Evolutionary conservation across 139 green algal genomes (phyloP).

Genomic region (Penium margaritaceum): DNA sequence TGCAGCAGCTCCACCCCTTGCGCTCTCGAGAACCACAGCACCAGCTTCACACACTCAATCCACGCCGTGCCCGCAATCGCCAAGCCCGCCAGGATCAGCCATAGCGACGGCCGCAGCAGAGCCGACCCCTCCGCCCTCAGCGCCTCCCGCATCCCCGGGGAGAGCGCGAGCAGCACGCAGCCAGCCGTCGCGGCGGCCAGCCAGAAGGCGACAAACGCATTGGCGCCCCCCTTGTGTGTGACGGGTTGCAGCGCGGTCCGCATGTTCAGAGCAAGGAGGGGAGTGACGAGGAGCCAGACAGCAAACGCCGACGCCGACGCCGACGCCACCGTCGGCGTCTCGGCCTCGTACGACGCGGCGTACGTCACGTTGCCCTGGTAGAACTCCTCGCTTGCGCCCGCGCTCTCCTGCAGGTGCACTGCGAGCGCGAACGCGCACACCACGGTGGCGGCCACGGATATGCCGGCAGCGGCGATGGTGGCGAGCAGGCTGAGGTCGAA

Average conservation of each 20-base stretch:
- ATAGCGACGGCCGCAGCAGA: not conserved
- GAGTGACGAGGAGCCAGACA: not conserved
- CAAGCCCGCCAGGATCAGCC: not conserved
- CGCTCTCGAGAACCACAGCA: not conserved
- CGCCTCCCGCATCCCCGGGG: not conserved
- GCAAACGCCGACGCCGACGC: too few relatives aligned
- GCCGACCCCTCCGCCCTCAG: not conserved
- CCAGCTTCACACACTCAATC: not conserved
- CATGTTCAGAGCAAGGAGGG: conserved; percentile 3
- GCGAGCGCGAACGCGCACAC: not conserved
- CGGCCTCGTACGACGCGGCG: too few relatives aligned
- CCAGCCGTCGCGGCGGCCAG: not conserved
- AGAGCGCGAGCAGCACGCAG: not conserved
- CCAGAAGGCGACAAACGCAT: not conserved
- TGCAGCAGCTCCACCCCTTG: not conserved
- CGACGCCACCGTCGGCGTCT: not conserved
- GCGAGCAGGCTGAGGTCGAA: not conserved
- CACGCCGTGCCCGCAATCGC: not conserved
- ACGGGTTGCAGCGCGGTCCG: not conserved
- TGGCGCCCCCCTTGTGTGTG: not conserved
- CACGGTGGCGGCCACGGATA: not conserved
- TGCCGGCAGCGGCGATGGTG: not conserved
- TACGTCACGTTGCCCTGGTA: not conserved
- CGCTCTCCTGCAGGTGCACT: too few relatives aligned
- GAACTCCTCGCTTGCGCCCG: too few relatives aligned